Percentiles rank a stretch among this genome's conserved stretches.
phyloP scores from a whole-genome alignment of 495 filamentous ascomycete genomes.

The Xylaria curta region DNA sequence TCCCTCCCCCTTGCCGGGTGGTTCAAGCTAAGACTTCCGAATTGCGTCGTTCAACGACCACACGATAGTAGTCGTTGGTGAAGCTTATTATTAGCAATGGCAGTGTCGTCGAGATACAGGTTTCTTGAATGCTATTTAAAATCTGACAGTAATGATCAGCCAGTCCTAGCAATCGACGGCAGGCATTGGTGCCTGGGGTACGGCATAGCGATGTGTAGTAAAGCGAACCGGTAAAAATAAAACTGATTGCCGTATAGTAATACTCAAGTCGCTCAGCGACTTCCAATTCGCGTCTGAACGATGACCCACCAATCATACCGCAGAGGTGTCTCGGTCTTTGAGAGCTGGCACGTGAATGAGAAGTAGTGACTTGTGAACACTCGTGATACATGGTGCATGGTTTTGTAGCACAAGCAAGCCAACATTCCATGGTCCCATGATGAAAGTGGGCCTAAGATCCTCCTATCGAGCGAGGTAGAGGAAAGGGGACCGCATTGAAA shows the following conservation, averaged over 20 bases:
- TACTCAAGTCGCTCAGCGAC: background rate
- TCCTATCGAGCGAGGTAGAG: background rate
- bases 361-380: background rate
- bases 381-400: background rate
- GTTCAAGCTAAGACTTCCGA: background rate
- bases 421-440: background rate
- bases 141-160: background rate
- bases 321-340: background rate
- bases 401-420: background rate
- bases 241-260: background rate
- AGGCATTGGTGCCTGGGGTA: background rate
- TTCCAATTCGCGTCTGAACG: background rate
- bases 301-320: background rate
- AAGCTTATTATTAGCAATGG: constrained; percentile 17
- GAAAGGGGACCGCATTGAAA: background rate
- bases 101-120: background rate
- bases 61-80: background rate
- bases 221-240: background rate
- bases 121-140: constrained; percentile 7
- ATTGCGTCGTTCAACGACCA: background rate
- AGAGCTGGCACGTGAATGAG: background rate
- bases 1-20: background rate
- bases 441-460: background rate
- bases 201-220: background rate
- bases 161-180: background rate